Evolutionary conservation across 306 rosid species (phyloP).

Genomic region (Quercus berberidifolia): DNA sequence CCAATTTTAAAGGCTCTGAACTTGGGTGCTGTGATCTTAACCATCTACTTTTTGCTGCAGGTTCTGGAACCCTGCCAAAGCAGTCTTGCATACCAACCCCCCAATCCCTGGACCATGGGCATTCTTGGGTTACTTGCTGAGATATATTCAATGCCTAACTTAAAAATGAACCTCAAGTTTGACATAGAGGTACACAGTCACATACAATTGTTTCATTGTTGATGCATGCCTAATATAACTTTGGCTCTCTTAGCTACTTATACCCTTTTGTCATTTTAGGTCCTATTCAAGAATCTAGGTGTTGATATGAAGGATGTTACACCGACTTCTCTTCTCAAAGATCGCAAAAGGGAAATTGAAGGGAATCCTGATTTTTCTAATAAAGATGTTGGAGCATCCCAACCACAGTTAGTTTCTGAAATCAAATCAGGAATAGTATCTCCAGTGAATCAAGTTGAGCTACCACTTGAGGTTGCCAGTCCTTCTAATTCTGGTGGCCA

Average conservation of each 20-base stretch:
- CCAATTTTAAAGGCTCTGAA: neutral
- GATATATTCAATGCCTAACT: slow-evolving; percentile 98
- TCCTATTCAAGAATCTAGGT: slow-evolving; percentile 75
- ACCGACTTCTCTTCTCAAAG: slow-evolving; percentile 89
- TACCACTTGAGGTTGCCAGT: slow-evolving; percentile 71
- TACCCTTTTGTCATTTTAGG: slow-evolving; percentile 44
- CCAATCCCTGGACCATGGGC: slow-evolving; percentile 99
- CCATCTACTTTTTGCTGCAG: slow-evolving; percentile 39
- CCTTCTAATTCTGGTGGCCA: slow-evolving; percentile 70
- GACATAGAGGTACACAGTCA: slow-evolving; percentile 73
- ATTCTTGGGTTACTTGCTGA: slow-evolving; percentile 97
- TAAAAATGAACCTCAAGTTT: slow-evolving; percentile 98
- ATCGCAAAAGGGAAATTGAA: slow-evolving; percentile 87
- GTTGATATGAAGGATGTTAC: slow-evolving; percentile 96
- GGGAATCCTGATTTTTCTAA: slow-evolving; percentile 99
- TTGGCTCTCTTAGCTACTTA: neutral
- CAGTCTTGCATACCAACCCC: slow-evolving; percentile 97
- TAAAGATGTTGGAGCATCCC: slow-evolving; percentile 87
- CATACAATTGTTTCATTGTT: slow-evolving; percentile 1
- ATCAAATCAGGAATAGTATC: slow-evolving; percentile 64
- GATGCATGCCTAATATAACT: neutral
- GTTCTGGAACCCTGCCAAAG: slow-evolving; percentile 88
- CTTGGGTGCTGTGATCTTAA: slow-evolving; percentile 4
- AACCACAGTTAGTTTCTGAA: slow-evolving; percentile 70
- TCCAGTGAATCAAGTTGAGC: slow-evolving; percentile 79